phyloP scores from a whole-genome alignment of 306 rosid genomes.

The Corylus avellana region DNA sequence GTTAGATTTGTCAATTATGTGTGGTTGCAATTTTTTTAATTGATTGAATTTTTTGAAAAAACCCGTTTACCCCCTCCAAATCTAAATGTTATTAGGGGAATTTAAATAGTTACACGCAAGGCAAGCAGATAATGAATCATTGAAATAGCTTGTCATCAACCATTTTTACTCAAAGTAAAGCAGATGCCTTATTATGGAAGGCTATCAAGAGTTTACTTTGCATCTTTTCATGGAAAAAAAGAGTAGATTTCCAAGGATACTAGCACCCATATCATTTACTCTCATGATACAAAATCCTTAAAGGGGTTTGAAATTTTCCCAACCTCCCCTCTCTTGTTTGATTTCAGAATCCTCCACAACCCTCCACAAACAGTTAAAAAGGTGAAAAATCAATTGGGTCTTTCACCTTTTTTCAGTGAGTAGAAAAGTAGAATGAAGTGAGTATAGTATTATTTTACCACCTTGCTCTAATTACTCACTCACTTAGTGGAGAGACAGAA shows the following conservation, averaged over 20 bases:
- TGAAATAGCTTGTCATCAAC: conserved; percentile 47
- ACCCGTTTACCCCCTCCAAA: no score
- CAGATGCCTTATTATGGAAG: conserved; percentile 53
- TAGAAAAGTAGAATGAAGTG: conserved; percentile 35
- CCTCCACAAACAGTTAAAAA: conserved; percentile 43
- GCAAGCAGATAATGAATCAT: conserved; percentile 13
- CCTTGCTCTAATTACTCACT: conserved; percentile 45
- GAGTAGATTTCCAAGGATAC: conserved; percentile 19
- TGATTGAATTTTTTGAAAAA: no score
- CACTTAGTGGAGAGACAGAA: conserved; percentile 54
- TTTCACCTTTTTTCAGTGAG: conserved; percentile 22
- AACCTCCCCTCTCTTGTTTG: conserved; percentile 24
- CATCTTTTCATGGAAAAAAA: conserved; percentile 11
- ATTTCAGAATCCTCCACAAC: conserved; percentile 41
- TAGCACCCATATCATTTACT: conserved; percentile 24
- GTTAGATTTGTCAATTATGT: no score
- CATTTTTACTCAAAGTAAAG: conserved; percentile 44
- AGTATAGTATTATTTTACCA: conserved; percentile 38
- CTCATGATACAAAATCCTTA: conserved; percentile 37
- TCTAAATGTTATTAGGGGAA: no score
- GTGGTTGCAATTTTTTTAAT: no score
- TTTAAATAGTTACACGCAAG: no score
- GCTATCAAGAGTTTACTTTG: conserved; percentile 33
- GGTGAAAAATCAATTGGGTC: conserved; percentile 43
- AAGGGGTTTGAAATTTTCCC: conserved; percentile 41